Conservation (phyloP, 2,329 filamentous ascomycete species). For the Hypoxylon sp. region DNA sequence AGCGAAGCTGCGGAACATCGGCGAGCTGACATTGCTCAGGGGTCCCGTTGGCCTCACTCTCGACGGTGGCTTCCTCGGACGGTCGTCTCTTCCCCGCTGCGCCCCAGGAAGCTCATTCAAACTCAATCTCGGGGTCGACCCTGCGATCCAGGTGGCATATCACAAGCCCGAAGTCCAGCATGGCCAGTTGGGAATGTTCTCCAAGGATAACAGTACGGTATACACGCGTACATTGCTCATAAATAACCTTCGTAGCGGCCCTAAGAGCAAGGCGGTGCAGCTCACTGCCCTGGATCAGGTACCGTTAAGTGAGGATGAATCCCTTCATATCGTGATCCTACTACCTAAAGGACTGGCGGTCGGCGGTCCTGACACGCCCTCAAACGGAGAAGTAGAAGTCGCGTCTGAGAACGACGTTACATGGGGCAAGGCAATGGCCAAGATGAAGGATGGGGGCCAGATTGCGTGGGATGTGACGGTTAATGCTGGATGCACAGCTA, state of each 20-base stretch:
- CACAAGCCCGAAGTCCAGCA: constrained; percentile 66
- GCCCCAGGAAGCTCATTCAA: constrained; percentile 65
- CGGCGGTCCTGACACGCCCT: constrained; percentile 53
- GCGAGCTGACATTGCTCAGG: constrained; percentile 66
- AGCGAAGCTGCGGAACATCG: constrained; percentile 66
- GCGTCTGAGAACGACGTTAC: constrained; percentile 52
- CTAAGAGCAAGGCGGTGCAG: constrained; percentile 54
- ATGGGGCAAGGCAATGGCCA: constrained; percentile 67
- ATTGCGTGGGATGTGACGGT: constrained; percentile 69
- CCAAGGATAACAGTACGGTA: constrained; percentile 63
- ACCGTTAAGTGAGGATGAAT: constrained; percentile 71
- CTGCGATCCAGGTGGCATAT: constrained; percentile 66
- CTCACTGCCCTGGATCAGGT: constrained; percentile 70
- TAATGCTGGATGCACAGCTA: constrained; percentile 67
- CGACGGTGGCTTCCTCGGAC: constrained; percentile 72
- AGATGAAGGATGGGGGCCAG: constrained; percentile 68
- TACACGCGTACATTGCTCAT: constrained; percentile 64
- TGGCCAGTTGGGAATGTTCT: constrained; percentile 64
- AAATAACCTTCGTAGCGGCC: constrained; percentile 60
- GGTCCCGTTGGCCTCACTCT: constrained; percentile 69
- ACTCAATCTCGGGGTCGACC: constrained; percentile 70
- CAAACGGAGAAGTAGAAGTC: constrained; percentile 51
- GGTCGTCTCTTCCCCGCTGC: constrained; percentile 66
- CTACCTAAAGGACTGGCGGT: constrained; percentile 60
- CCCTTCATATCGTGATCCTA: constrained; percentile 63